Base-by-base conservation (phyloP, 75 land plant species). In the Pseudotsuga menziesii region DNA sequence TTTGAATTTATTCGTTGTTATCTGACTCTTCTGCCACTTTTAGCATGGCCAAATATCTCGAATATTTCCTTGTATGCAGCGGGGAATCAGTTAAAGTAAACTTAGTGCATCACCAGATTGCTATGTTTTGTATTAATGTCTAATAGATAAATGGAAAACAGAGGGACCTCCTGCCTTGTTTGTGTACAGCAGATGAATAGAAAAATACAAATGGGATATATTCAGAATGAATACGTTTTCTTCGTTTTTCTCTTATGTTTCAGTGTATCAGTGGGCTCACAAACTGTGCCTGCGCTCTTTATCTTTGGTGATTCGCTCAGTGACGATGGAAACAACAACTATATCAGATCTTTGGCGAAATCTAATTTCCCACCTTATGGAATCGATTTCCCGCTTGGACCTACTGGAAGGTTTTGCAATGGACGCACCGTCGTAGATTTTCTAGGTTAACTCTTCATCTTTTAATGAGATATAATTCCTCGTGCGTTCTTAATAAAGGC, bases 251-350 rank as follows among this genome's bases (percentile, higher is more conserved):
- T 27, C 5, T 66, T 32, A 9, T 48, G 54, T 48, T 48, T 48
- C 54, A 48, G 12, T 48, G 54, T 48, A 9, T 48, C 41, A 66
- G 70, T 66, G 20, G 17, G 70, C 19, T 66, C 70, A 35, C 41
- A 35, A 35, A 2, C 15, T 5, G 88, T 91, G 23, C 94, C 94
- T 0, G 91, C 95, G 57, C 77, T 78, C 79, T 92, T 88, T 80
- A 81, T 89, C 6, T 86, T 94, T 56, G 97, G 97, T 1, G 97
- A 94, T 76, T 94, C 97, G 0, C 84, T 92, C 22, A 85, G 82
- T 19, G 94, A 94, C 72, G 85, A 73, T 73, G 97, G 97, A 17
- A 94, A 94, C 88, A 94, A 94, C 76, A 92, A 94, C 72, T 55
- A 76, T 72, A 78, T 94, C 6, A n/a, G 75, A 0, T 78, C 92